Evolutionary conservation across 495 filamentous ascomycete genomes (phyloP), one percentile per base, ranked within the genome.

Genomic region (Amorphotheca resinae): DNA sequence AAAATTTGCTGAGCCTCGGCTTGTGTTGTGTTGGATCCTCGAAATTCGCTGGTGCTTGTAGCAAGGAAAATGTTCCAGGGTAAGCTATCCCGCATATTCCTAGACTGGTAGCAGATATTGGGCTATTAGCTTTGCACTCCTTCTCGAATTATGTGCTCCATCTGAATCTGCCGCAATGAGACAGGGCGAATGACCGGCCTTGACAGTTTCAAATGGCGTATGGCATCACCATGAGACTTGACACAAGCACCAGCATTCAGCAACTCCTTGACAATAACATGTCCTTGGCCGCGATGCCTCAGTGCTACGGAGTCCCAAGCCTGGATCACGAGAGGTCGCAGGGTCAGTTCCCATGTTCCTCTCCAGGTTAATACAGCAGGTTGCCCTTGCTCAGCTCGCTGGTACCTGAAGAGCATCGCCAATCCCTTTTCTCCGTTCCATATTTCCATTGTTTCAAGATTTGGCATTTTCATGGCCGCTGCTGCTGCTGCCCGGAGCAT

Each of bases 381-480:
- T 11, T 11, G 25, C 25, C 25, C 47, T 38, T 38, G 38, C 39
- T 36, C 46, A 46, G 48, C 45, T 18, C 22, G 21, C 50, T 61
- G 53, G 49, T 62, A 62, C 44, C 50, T 49, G 51, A 64, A 64
- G 45, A 60, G 49, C 38, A 48, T 45, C 41, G 60, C 59, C 40
- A 59, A 48, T 32, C 57, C 57, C 49, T 55, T 52, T 54, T 45
- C 31, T 47, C 59, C 62, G 42, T 60, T 64, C 59, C 62, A 64
- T 48, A 64, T 59, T 36, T 59, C 59, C 61, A 65, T 62, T 49
- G 44, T 64, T 50, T 59, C 49, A 34, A 64, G 52, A 22, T 52
- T 34, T 53, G 57, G 57, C 56, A 61, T 64, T 45, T 55, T 57
- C 39, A 54, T 56, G 39, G 59, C 53, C 44, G 54, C 57, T 50